Base-by-base conservation (phyloP, 2,329 filamentous ascomycete genomes). In the Colletotrichum sp. region DNA sequence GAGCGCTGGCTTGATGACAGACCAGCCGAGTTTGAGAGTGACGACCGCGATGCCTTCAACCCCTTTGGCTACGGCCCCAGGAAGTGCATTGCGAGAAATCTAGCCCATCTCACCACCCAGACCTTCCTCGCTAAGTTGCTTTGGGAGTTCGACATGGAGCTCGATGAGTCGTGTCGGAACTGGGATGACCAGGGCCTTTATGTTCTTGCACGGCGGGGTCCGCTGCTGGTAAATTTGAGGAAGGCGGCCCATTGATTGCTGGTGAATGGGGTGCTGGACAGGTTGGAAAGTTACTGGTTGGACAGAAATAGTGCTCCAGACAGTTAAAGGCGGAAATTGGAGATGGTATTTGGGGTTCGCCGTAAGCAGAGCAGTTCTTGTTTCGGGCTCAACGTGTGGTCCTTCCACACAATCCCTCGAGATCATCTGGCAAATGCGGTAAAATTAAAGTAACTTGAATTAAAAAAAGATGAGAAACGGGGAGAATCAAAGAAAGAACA, bases 31-130 rank as follows among this genome's bases (percentile, higher is more conserved):
- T 64, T 64, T 64, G 60, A 64, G 60, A 22, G 1, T n/a, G 60
- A 64, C 76, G 71, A 81, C 12, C 79, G 79, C 5, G 80, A 81
- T 2, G 80, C 80, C 2, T 80, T 84, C 64, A 84, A 86, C 74
- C 83, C 86, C 0, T 87, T 88, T 68, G 81, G 81, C 52, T 64
- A 81, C 11, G 86, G 87, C 0, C 81, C 86, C 3, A 77, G 86
- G 8, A 85, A 86, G 19, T 88, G 86, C 68, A 80, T 88, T 34
- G 86, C 86, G 1, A 82, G 83, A 68, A 87, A 86, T 36, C 75
- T 82, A 6, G 60, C 60, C n/a, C 60, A 64, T 64, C n/a, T 64
- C 1, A 64, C 60, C 60, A 64, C 60, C 11, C 60, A 64, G n/a
- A 39, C 30, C 60, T 64, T 64, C 6, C 60, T 64, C n/a, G 60